Evolutionary conservation across 805 yeast species (phyloP).

Genomic region (Wickerhamiella kazuoi): DNA sequence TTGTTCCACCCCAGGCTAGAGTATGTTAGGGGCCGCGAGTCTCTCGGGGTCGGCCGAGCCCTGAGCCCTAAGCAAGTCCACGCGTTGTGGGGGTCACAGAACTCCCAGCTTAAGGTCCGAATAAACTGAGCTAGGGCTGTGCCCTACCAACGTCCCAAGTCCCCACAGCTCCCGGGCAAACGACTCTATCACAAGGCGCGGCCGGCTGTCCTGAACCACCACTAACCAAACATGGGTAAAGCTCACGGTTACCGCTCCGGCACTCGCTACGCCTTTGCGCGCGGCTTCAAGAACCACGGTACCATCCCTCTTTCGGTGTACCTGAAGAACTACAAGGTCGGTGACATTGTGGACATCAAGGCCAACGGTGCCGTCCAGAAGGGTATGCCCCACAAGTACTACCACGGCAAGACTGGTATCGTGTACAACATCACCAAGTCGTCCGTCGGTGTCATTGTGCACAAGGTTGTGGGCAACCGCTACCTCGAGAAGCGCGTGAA

Average conservation of each 20-base stretch:
- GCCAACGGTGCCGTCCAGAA: conserved; percentile 98
- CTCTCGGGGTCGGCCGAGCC: background rate
- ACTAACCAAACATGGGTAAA: conserved; percentile 15
- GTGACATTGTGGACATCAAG: conserved; percentile 98
- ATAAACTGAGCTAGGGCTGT: background rate
- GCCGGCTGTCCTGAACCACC: background rate
- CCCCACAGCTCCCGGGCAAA: background rate
- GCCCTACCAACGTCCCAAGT: background rate
- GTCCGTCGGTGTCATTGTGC: conserved; percentile 92
- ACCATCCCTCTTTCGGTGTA: conserved; percentile 84
- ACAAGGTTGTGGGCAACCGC: conserved; percentile 98
- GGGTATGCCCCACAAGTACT: conserved; percentile 99
- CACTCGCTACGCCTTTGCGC: conserved; percentile 99
- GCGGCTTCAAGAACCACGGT: conserved; percentile 98
- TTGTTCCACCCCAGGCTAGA: background rate
- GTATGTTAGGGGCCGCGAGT: background rate
- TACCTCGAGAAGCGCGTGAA: conserved; percentile 97
- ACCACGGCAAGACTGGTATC: conserved; percentile 99
- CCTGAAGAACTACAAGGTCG: conserved; percentile 93
- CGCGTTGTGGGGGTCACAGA: background rate
- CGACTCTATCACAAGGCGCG: background rate
- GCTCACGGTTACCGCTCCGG: conserved; percentile 99
- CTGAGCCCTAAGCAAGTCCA: background rate
- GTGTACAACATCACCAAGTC: conserved; percentile 97
- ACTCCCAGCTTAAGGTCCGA: background rate